phyloP scores from a whole-genome alignment of 768 basidiomycete genomes.

The Boletus rubescentipes region DNA sequence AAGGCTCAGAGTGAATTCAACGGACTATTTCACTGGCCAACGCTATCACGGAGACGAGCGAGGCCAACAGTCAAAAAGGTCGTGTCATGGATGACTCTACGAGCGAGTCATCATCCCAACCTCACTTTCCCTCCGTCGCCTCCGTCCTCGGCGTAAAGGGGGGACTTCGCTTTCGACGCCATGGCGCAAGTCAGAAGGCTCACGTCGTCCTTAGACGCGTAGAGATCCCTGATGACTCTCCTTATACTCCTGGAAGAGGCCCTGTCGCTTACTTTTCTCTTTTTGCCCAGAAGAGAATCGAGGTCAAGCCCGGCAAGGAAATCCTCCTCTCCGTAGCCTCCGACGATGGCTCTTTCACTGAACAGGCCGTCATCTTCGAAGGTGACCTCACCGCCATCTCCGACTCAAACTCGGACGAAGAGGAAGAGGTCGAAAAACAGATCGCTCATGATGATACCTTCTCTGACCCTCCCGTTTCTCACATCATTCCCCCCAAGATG shows the following conservation, averaged over 20 bases:
- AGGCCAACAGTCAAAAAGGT: constrained; percentile 12
- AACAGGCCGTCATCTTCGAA: constrained; percentile 58
- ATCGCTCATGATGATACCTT: constrained; percentile 42
- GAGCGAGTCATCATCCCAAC: constrained; percentile 33
- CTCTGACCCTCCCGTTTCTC: constrained; percentile 31
- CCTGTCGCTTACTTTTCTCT: constrained; percentile 56
- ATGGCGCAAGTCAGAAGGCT: constrained; percentile 65
- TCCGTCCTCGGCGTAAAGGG: constrained; percentile 64
- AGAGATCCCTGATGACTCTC: constrained; percentile 44
- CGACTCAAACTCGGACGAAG: constrained; percentile 35
- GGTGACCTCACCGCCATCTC: constrained; percentile 39
- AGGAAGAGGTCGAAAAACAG: constrained; percentile 42
- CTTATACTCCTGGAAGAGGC: constrained; percentile 39
- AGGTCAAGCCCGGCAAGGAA: constrained; percentile 69
- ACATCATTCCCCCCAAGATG: constrained; percentile 62
- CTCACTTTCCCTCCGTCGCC: constrained; percentile 38
- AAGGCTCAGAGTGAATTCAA: not conserved
- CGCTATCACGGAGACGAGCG: constrained; percentile 9
- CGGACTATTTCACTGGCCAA: constrained; percentile 1
- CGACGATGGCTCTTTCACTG: constrained; percentile 52
- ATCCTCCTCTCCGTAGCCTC: constrained; percentile 59
- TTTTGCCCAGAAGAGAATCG: constrained; percentile 68
- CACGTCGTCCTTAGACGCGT: constrained; percentile 69
- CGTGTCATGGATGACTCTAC: constrained; percentile 38
- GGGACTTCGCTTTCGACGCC: constrained; percentile 60